These are phyloP conservation scores for Alternaria ethzedia DNA, from an alignment of 2,329 filamentous ascomycete genomes.

Conservation along the genomic window DNA sequence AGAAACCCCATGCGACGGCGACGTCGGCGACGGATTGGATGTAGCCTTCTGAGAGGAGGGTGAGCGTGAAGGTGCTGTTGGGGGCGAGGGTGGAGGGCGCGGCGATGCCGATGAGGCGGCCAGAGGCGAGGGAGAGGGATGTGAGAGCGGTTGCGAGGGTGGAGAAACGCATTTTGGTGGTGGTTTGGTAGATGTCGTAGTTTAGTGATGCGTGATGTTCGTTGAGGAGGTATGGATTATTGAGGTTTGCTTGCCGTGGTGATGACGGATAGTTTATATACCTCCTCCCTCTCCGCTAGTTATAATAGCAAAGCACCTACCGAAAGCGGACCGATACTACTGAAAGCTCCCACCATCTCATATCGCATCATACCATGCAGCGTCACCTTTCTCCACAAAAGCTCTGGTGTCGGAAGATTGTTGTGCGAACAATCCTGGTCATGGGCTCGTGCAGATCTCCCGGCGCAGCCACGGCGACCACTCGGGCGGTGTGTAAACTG, in stretches of 20 bases:
- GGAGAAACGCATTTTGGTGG: conserved; percentile 25
- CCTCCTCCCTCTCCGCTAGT: background rate
- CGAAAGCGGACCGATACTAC: background rate
- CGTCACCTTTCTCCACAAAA: background rate
- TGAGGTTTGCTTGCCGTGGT: background rate
- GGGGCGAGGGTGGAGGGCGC: conserved; percentile 52
- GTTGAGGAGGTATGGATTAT: background rate
- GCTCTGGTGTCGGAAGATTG: background rate
- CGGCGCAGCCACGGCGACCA: conserved; percentile 5
- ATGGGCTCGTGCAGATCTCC: conserved; percentile 3
- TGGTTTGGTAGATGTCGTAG: background rate
- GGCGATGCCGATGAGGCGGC: conserved; percentile 54
- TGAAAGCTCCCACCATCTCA: background rate
- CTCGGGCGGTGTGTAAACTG: background rate
- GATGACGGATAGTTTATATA: background rate
- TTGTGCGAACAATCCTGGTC: background rate
- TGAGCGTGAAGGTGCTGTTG: conserved; percentile 47
- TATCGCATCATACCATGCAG: background rate
- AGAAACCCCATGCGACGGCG: conserved; percentile 53
- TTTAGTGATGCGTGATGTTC: background rate
- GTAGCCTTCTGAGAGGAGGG: conserved; percentile 52
- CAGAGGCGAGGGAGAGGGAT: conserved; percentile 32
- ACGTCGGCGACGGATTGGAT: conserved; percentile 56
- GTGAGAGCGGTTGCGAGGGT: conserved; percentile 21
- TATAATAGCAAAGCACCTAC: background rate